Evolutionary conservation across 2,329 filamentous ascomycete species (phyloP), one percentile per base, ranked within the genome.

Genomic region (Pseudogymnoascus sp.): DNA sequence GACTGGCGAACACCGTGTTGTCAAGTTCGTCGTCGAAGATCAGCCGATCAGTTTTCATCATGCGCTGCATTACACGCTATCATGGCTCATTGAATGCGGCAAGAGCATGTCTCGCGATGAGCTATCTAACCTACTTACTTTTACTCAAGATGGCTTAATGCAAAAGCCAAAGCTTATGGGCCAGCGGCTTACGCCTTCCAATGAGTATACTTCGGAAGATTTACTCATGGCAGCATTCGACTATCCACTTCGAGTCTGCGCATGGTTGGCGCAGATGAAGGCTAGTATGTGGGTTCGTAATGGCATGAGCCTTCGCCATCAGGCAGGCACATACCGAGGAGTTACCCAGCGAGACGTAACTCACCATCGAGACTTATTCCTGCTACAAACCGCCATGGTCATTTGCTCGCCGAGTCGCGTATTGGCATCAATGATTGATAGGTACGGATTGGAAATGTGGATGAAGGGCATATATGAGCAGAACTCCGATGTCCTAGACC

Each of bases 231-330:
- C 90, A 1, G 85, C 92, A 62, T 96, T 99, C 71, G 95, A 99
- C 75, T 96, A 91, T 71, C 93, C 96, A 0, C 80, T 99, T 3
- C 85, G 96, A 62, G 93, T 98, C 0, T 97, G 92, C 74, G 92
- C 92, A 19, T 99, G 95, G 95, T 81, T 99, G 34, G 90, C 95
- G 5, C 96, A 99, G 78, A 98, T 99, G 86, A 96, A 96, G 75
- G 92, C 93, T 16, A 91, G 92, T 62, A 96, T 98, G 87, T 99
- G 96, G 95, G 93, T 99, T 67, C 87, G 95, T 64, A 99, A 99
- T 73, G 95, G 95, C 1, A 92, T 99, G 73, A 98, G 93, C 71
- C 83, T 99, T 62, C 87, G 93, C 41, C 95, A 99, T 74, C 95
- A 99, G 76, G 95, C 96, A 74, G 90, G 90, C 62, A 95, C 93